Conservation (phyloP, 305 asterid species). For the Andrographis paniculata region DNA sequence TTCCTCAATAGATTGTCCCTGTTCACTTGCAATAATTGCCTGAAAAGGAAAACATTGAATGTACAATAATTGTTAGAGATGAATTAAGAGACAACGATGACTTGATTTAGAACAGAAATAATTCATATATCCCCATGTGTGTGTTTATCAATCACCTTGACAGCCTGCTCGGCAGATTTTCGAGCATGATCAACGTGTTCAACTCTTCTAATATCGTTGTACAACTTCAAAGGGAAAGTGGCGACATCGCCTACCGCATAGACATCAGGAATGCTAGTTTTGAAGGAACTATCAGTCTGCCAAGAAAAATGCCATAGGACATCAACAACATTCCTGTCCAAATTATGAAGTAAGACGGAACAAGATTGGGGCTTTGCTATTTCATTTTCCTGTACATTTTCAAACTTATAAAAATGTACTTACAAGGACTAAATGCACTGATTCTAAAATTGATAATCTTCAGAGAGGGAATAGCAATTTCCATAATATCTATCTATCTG, state of each 20-base stretch:
- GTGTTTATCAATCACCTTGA: constrained; percentile 47
- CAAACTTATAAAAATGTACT: too few species aligned
- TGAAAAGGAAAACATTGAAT: constrained; percentile 22
- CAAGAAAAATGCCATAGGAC: constrained; percentile 15
- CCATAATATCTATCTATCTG: too few species aligned
- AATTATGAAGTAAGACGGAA: too few species aligned
- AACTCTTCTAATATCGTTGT: constrained; percentile 78
- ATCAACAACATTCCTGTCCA: neutral
- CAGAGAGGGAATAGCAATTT: too few species aligned
- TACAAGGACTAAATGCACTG: too few species aligned
- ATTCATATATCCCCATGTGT: neutral
- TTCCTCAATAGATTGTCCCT: constrained; percentile 53
- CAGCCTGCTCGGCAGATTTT: constrained; percentile 98
- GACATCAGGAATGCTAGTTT: constrained; percentile 68
- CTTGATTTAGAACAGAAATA: neutral
- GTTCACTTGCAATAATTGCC: constrained; percentile 70
- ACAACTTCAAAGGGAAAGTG: constrained; percentile 88
- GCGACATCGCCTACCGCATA: constrained; percentile 98
- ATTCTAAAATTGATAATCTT: too few species aligned
- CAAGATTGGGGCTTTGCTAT: too few species aligned
- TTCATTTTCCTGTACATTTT: too few species aligned
- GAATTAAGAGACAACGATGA: too few species aligned
- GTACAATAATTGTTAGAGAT: too few species aligned
- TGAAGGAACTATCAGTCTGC: constrained; percentile 91
- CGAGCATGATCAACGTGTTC: constrained; percentile 97